Conservation (phyloP, 2,329 filamentous ascomycete genomes). For the Xylogone sp. region DNA sequence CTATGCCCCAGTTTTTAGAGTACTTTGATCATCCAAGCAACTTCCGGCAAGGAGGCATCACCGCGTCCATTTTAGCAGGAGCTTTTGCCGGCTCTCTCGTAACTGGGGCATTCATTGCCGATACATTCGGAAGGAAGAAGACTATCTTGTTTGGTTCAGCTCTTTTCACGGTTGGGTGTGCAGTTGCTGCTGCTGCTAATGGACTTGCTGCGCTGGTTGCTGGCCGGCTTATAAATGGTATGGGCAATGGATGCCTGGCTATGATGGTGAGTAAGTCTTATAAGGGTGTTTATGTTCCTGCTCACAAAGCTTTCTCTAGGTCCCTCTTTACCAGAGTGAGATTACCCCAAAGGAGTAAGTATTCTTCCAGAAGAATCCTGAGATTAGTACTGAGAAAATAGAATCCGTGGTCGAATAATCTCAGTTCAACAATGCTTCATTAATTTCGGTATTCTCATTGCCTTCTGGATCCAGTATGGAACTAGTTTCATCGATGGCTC, state of each 20-base stretch:
- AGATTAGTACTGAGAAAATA: background rate
- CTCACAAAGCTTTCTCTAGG: background rate
- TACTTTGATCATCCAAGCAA: slow-evolving; percentile 23
- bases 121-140: slow-evolving; percentile 37
- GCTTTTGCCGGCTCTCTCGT: slow-evolving; percentile 39
- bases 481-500: slow-evolving; percentile 6
- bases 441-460: slow-evolving; percentile 17
- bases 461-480: slow-evolving; percentile 15
- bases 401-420: slow-evolving; percentile 21
- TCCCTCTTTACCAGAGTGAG: slow-evolving; percentile 5
- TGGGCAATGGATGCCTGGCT: slow-evolving; percentile 12
- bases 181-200: slow-evolving; percentile 18
- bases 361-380: background rate
- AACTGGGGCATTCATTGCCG: slow-evolving; percentile 39
- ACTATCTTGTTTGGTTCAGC: slow-evolving; percentile 38
- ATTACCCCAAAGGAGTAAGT: slow-evolving; percentile 9
- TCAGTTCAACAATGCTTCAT: slow-evolving; percentile 22
- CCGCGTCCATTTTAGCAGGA: slow-evolving; percentile 40
- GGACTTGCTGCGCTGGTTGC: slow-evolving; percentile 19
- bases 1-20: slow-evolving; percentile 19
- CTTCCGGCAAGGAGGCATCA: slow-evolving; percentile 32
- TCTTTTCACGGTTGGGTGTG: slow-evolving; percentile 39
- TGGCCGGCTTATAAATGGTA: slow-evolving; percentile 24
- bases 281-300: background rate
- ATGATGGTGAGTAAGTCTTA: slow-evolving; percentile 4